phyloP scores from a whole-genome alignment of 139 green algal genomes.

The Coccomyxa sp. region DNA sequence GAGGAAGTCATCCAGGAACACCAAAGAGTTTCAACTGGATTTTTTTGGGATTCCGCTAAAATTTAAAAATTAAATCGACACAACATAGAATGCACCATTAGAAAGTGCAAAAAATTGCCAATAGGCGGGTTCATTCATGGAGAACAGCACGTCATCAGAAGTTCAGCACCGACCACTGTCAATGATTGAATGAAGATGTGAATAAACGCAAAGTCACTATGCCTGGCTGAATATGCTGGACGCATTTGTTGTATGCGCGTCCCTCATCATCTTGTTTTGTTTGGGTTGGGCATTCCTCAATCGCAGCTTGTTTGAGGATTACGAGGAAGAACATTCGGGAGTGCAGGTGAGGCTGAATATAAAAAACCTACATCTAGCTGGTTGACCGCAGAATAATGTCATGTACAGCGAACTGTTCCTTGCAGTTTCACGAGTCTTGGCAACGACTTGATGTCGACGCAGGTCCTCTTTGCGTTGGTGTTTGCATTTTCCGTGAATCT shows the following conservation, averaged over 20 bases:
- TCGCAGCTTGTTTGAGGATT: slow-evolving; percentile 41
- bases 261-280: slow-evolving; percentile 16
- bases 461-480: slow-evolving; percentile 75
- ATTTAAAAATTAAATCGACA: no score
- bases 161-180: no score
- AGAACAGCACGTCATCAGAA: no score
- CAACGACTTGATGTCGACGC: slow-evolving; percentile 23
- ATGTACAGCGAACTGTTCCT: neutral
- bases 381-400: neutral
- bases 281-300: slow-evolving; percentile 59
- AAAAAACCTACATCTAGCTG: no score
- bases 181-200: no score
- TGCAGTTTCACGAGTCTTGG: neutral
- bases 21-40: no score
- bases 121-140: no score
- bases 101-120: no score
- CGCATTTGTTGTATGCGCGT: neutral
- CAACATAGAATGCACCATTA: no score
- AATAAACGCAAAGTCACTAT: no score
- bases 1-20: no score
- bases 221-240: neutral
- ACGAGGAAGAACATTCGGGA: slow-evolving; percentile 28
- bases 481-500: slow-evolving; percentile 90
- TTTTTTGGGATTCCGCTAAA: no score
- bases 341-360: slow-evolving; percentile 10